A percentile compares a stretch with the other conserved stretches of the same genome.
Conservation (phyloP, 2,329 filamentous ascomycete genomes). For the Hymenoscyphus occultus region DNA sequence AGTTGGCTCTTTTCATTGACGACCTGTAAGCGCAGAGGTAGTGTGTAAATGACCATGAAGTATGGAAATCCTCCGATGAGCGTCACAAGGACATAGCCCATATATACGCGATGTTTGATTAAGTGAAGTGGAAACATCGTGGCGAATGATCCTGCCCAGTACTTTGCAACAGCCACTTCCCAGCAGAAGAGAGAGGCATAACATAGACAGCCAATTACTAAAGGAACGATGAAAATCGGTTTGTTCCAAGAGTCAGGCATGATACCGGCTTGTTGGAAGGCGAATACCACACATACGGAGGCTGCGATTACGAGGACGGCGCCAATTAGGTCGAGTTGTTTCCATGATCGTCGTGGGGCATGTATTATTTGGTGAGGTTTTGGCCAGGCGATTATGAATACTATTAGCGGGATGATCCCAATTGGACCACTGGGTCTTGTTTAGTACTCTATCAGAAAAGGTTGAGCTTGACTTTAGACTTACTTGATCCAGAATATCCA, state of each 20-base stretch:
- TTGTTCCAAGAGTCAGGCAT: constrained; percentile 39
- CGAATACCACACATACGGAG: constrained; percentile 54
- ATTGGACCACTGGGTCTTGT: constrained; percentile 47
- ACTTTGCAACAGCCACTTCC: constrained; percentile 38
- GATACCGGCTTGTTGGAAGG: constrained; percentile 46
- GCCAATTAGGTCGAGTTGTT: constrained; percentile 51
- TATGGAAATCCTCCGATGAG: constrained; percentile 57
- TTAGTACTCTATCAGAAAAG: neutral
- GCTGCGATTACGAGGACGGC: constrained; percentile 52
- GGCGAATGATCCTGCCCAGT: constrained; percentile 17
- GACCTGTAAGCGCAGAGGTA: constrained; percentile 60
- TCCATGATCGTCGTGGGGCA: constrained; percentile 40
- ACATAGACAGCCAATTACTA: constrained; percentile 34
- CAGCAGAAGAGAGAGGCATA: constrained; percentile 31
- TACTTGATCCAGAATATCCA: constrained; percentile 21
- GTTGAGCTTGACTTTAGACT: neutral
- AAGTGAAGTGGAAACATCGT: constrained; percentile 28
- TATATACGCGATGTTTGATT: constrained; percentile 22
- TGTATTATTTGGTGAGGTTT: constrained; percentile 39
- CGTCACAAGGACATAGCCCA: constrained; percentile 41
- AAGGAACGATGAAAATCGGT: constrained; percentile 43
- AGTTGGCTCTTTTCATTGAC: constrained; percentile 52
- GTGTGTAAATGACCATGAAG: constrained; percentile 54
- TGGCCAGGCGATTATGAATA: constrained; percentile 53
- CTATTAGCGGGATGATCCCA: constrained; percentile 44